Conservation (phyloP, 225 moss, liverwort and hornwort species). For the Rhytidiadelphus loreus region DNA sequence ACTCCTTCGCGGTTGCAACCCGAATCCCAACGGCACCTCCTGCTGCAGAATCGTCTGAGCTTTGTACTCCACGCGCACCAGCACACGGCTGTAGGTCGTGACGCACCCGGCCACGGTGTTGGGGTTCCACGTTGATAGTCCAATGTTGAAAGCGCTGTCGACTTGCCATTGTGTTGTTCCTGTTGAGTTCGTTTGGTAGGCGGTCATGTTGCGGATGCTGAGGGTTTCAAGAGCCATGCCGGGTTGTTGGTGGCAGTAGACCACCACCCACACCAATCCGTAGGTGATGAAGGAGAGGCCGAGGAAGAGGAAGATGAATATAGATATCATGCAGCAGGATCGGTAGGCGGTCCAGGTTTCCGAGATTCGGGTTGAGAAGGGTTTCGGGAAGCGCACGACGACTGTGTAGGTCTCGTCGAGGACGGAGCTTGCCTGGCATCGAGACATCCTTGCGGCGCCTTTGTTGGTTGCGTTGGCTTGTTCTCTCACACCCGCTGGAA, state of each 20-base stretch:
- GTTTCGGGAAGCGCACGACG: not conserved
- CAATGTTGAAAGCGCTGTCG: not conserved
- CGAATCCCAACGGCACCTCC: not conserved
- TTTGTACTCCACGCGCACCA: not conserved
- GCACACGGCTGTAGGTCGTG: not conserved
- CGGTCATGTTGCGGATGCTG: not conserved
- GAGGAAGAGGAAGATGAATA: fast-evolving
- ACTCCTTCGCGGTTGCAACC: not conserved
- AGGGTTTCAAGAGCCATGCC: not conserved
- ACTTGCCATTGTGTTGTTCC: not conserved
- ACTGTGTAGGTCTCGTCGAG: not conserved
- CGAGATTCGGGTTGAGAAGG: not conserved
- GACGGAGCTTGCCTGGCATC: not conserved
- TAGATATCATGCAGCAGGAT: fast-evolving
- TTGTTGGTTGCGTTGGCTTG: not conserved
- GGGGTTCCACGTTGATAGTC: not conserved
- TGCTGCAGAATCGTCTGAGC: not conserved
- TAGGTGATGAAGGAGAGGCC: fast-evolving
- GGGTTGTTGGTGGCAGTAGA: not conserved
- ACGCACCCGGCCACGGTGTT: not conserved
- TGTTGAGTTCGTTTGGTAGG: not conserved
- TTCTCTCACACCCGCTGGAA: not conserved
- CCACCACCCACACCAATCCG: not conserved
- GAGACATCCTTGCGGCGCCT: not conserved
- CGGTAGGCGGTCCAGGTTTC: not conserved